Conservation (phyloP, 202 grass and related monocot species). For the Dendrocalamus latiflorus region DNA sequence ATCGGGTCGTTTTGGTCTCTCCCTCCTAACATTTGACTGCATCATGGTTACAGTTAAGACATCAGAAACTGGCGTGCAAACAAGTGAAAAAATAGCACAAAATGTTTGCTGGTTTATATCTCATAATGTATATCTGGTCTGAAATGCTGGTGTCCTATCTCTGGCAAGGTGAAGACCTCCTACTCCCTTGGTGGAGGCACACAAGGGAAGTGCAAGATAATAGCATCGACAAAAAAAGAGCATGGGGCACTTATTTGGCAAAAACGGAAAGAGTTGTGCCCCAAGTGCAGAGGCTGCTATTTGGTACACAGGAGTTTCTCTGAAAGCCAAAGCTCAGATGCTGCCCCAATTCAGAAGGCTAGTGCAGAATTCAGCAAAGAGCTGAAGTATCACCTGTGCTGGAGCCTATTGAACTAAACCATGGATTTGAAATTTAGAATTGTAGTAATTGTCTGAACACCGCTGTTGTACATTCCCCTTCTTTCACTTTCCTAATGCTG, state of each 20-base stretch:
- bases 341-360: not conserved
- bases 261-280: not conserved
- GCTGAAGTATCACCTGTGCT: not conserved
- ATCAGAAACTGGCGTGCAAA: not conserved
- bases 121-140: not conserved
- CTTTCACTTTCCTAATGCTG: not conserved
- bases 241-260: not conserved
- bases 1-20: conserved; percentile 49
- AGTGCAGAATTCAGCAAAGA: not conserved
- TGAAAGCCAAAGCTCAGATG: not conserved
- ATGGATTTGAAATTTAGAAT: not conserved
- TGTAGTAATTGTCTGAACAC: not conserved
- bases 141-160: not conserved
- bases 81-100: not conserved
- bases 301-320: not conserved
- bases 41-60: conserved; percentile 13
- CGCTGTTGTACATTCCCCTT: not conserved
- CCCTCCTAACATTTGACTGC: conserved; percentile 71
- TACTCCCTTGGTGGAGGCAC: not conserved
- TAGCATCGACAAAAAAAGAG: not conserved
- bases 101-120: not conserved
- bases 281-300: not conserved
- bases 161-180: not conserved
- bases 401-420: not conserved
- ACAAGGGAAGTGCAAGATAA: not conserved